Conservation (phyloP, 1,284 basidiomycete genomes). For the Trichosporon sp. region DNA sequence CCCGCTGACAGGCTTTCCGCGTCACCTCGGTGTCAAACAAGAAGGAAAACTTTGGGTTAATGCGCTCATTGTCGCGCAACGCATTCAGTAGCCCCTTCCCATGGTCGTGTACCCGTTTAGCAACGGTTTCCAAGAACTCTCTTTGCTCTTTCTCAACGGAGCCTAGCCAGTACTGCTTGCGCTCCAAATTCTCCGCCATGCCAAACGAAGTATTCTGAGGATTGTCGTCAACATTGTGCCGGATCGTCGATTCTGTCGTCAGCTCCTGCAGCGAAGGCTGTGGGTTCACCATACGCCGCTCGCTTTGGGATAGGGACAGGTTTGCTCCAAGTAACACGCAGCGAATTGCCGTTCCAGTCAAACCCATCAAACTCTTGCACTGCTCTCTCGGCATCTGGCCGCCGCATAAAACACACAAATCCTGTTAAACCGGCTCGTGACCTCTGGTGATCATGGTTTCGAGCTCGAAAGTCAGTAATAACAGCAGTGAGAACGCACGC, state of each 20-base stretch:
- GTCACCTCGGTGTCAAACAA: constrained; percentile 69
- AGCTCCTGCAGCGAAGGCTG: constrained; percentile 43
- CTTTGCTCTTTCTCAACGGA: constrained; percentile 73
- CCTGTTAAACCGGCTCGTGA: constrained; percentile 78
- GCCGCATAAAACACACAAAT: constrained; percentile 93
- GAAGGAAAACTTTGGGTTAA: constrained; percentile 81
- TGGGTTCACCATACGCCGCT: constrained; percentile 71
- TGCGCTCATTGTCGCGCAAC: constrained; percentile 72
- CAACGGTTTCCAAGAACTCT: constrained; percentile 80
- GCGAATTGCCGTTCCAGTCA: constrained; percentile 82
- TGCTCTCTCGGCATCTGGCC: constrained; percentile 84
- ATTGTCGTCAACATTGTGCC: too few relatives aligned
- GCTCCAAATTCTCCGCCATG: background rate
- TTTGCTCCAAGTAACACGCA: constrained; percentile 94
- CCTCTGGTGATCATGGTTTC: constrained; percentile 43
- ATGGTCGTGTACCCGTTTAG: constrained; percentile 77
- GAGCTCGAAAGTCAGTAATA: constrained; percentile 26
- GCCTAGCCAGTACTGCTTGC: constrained; percentile 43
- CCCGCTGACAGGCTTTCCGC: background rate
- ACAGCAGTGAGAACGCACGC: constrained; percentile 68
- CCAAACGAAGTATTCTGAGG: background rate
- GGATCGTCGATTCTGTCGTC: background rate
- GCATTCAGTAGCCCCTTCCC: constrained; percentile 75
- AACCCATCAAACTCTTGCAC: constrained; percentile 84
- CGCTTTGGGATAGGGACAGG: constrained; percentile 79